Evolutionary conservation across 495 filamentous ascomycete genomes (phyloP).

Genomic region (Neohortaea acidophila): DNA sequence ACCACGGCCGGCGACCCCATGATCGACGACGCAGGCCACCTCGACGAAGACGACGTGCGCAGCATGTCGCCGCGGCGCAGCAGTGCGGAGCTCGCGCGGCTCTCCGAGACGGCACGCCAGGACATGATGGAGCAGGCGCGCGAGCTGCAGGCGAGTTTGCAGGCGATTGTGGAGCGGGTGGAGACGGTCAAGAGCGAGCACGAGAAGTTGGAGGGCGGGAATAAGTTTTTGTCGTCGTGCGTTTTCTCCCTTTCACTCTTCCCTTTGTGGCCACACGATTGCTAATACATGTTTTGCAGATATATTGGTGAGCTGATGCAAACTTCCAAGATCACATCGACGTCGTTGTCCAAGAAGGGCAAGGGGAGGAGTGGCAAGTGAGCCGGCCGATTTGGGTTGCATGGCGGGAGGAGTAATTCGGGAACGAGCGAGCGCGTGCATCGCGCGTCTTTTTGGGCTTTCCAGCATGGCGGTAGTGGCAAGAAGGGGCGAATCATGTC

Average conservation of each 20-base stretch:
- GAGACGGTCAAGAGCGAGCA: constrained; percentile 89
- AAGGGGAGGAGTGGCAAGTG: constrained; percentile 22
- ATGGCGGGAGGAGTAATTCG: too few relatives aligned
- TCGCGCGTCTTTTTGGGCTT: too few relatives aligned
- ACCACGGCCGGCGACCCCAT: neutral
- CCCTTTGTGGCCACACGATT: neutral
- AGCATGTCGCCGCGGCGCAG: constrained; percentile 90
- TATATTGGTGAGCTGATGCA: constrained; percentile 67
- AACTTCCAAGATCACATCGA: constrained; percentile 62
- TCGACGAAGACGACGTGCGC: constrained; percentile 70
- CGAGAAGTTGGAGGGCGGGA: constrained; percentile 84
- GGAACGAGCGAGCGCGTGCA: too few relatives aligned
- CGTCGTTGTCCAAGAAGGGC: constrained; percentile 31
- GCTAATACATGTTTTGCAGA: constrained; percentile 21
- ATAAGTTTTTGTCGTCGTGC: constrained; percentile 69
- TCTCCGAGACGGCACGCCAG: constrained; percentile 64
- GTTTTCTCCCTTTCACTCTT: constrained; percentile 10
- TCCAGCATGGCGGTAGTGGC: too few relatives aligned
- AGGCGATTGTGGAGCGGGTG: constrained; percentile 78
- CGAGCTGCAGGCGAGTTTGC: constrained; percentile 69
- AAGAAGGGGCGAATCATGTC: too few relatives aligned
- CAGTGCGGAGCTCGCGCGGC: constrained; percentile 69
- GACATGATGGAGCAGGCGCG: constrained; percentile 64
- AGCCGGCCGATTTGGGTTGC: too few relatives aligned
- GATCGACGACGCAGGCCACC: constrained; percentile 39